Evolutionary conservation across 2,329 filamentous ascomycete species (phyloP), one percentile per base, ranked within the genome.

Genomic region (Aspergillus aculeatus): DNA sequence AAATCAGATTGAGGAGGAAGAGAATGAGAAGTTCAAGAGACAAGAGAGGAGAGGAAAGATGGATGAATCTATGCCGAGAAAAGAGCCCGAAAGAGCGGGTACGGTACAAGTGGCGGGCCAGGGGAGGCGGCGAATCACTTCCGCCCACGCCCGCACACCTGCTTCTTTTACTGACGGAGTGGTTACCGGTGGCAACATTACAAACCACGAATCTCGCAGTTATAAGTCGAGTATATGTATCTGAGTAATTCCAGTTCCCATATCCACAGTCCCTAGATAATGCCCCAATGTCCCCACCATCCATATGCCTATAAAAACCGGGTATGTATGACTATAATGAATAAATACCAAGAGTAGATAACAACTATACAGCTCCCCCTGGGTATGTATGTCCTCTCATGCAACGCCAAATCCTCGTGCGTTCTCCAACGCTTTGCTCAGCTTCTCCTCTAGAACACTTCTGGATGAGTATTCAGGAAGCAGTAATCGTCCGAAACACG

Each of bases 401-500:
- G 89, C 87, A 80, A 91, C 90, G 23, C 94, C 95, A 78, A 98
- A 98, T 0, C 95, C 94, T 70, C 90, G 88, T 7, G 89, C 87
- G 75, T 97, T 95, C 77, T 94, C 86, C 71, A 99, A 80, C 55
- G 95, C 95, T 82, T 96, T 87, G n/a, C 81, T 83, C 69, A 99
- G 77, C 69, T 93, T 91, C 77, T 88, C 82, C 72, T 83, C 83
- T 71, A 99, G 73, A 38, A 90, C 85, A 60, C 89, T 86, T 70
- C 82, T 85, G 44, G 85, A 85, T 56, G 79, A 82, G 74, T 98
- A 99, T 76, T 93, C 88, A 1, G 95, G 95, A 62, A 99, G 75
- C 64, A 96, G 78, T 50, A 99, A 77, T 51, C 90, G 93, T 1
- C 94, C 92, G 77, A 96, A 98, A 75, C 95, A 99, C 0, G 95